These are phyloP conservation scores for Rubia balearica DNA, from an alignment of 305 asterid species.

Conservation along the genomic window DNA sequence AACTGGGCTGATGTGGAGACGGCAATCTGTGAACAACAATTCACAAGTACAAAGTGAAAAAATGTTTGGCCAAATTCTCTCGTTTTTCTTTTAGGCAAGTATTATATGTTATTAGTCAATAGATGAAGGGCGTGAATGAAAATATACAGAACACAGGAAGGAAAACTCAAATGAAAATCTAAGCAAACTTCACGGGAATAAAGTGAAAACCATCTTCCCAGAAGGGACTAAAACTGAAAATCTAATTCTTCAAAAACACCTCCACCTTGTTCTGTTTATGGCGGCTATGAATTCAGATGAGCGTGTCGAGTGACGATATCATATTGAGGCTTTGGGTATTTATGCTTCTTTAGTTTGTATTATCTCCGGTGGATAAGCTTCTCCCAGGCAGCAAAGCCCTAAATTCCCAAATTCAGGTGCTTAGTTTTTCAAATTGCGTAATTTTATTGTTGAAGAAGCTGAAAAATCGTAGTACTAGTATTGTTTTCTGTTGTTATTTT, in stretches of 20 bases:
- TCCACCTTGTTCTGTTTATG: not conserved
- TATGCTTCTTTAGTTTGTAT: not conserved
- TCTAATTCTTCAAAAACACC: not conserved
- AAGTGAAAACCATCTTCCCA: not conserved
- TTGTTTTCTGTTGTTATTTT: not conserved
- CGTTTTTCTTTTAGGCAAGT: no score
- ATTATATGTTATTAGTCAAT: no score
- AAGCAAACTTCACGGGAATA: not conserved
- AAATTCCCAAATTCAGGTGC: slow-evolving; percentile 5
- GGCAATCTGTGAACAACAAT: no score
- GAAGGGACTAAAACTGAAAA: slow-evolving; percentile 1
- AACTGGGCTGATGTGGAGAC: no score
- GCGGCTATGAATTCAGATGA: slow-evolving; percentile 9
- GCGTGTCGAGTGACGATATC: not conserved
- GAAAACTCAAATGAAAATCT: not conserved
- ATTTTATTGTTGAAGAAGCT: not conserved
- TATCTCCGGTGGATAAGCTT: slow-evolving; percentile 3
- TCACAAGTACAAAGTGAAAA: no score
- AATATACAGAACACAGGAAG: no score
- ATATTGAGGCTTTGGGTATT: not conserved
- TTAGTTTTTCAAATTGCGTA: not conserved
- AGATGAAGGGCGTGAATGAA: no score
- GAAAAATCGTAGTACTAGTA: not conserved
- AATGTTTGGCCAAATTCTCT: no score
- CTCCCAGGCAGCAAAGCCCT: not conserved